A percentile compares a stretch with the other conserved stretches of the same genome.
Evolutionary conservation across 2,329 filamentous ascomycete genomes (phyloP).

Genomic region (Neoscytalidium dimidiatum): DNA sequence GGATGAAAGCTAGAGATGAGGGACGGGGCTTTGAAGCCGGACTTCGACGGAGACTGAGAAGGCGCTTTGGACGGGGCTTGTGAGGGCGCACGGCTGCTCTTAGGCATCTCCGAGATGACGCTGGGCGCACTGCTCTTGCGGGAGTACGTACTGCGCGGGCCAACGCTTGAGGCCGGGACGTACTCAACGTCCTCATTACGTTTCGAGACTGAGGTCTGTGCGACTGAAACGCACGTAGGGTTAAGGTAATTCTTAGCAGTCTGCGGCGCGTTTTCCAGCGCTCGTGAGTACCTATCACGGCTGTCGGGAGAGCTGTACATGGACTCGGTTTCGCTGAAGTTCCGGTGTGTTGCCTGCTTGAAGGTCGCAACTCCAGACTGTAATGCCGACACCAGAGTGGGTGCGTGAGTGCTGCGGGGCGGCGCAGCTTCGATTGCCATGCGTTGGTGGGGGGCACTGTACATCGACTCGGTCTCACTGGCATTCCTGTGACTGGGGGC

Average conservation of each 20-base stretch:
- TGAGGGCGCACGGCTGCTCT: conserved; percentile 1
- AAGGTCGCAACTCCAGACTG: conserved; percentile 14
- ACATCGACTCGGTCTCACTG: conserved; percentile 32
- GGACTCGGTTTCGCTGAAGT: conserved; percentile 37
- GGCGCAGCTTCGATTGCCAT: conserved; percentile 43
- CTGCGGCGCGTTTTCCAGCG: conserved; percentile 15
- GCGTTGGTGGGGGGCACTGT: conserved; percentile 28
- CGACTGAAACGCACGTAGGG: conserved; percentile 32
- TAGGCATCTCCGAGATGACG: conserved; percentile 22
- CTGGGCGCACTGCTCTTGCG: conserved; percentile 17
- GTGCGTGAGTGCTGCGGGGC: conserved; percentile 30
- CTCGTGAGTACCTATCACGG: conserved; percentile 13
- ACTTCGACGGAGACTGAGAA: neutral
- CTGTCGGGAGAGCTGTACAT: conserved; percentile 25
- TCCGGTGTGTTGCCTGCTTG: conserved; percentile 32
- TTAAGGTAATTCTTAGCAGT: conserved; percentile 23
- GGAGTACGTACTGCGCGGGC: conserved; percentile 7
- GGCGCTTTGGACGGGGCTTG: conserved; percentile 8
- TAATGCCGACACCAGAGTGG: conserved; percentile 19
- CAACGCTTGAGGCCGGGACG: conserved; percentile 29
- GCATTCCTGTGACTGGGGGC: conserved; percentile 35
- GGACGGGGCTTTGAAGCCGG: conserved; percentile 1
- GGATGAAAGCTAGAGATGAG: conserved; percentile 41
- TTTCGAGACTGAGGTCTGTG: conserved; percentile 29
- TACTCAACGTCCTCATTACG: conserved; percentile 36